Evolutionary conservation across 257 asterid genomes (phyloP).

Genomic region (Echium plantagineum): DNA sequence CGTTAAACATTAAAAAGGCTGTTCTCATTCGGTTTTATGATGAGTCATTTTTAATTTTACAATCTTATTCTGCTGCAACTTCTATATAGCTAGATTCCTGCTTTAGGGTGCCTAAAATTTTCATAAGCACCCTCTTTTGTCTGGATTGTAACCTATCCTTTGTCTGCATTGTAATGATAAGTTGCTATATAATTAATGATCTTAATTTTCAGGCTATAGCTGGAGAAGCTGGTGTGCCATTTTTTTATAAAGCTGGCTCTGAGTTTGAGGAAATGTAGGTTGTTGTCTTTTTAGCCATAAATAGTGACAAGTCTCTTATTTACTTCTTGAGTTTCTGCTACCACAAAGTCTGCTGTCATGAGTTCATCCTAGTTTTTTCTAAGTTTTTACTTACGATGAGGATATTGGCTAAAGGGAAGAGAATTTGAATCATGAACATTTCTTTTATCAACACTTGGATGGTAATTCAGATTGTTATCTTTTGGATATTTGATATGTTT

Average conservation of each 20-base stretch:
- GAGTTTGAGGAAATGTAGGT: constrained; percentile 4
- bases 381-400: no score
- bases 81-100: background rate
- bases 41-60: background rate
- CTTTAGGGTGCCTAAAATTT: background rate
- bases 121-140: background rate
- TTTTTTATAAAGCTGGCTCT: constrained; percentile 6
- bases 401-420: no score
- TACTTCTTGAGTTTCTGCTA: no score
- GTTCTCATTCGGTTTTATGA: background rate
- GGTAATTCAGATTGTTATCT: no score
- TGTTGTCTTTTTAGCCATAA: constrained; percentile 1
- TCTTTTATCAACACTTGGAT: no score
- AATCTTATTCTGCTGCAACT: background rate
- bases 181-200: no score
- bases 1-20: background rate
- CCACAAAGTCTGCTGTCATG: no score
- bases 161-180: background rate
- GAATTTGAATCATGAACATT: no score
- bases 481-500: no score
- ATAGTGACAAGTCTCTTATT: background rate
- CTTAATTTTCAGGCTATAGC: constrained; percentile 1
- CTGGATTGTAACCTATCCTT: no score
- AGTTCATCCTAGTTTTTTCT: no score
- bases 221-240: constrained; percentile 8